Evolutionary conservation across 163 green algal species (phyloP).

Genomic region (Scenedesmus sp.): DNA sequence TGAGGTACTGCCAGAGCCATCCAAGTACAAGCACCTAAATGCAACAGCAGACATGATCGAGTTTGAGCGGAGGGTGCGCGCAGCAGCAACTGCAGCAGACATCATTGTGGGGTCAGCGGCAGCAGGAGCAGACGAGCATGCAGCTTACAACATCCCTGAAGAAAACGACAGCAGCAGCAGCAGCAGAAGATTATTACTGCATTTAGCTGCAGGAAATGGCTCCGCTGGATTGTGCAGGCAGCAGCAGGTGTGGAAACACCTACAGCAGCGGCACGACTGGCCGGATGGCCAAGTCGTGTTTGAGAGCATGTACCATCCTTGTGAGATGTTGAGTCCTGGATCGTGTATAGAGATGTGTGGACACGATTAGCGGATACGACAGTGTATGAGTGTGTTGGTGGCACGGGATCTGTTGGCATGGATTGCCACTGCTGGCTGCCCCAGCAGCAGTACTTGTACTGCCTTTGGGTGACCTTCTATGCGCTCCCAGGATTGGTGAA

Average conservation of each 20-base stretch:
- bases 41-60: neutral
- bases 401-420: too few species aligned
- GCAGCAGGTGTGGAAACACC: neutral
- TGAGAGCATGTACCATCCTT: neutral
- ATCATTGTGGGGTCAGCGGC: neutral
- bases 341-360: neutral
- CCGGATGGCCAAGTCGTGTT: neutral
- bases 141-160: neutral
- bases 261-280: neutral
- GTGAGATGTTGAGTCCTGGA: neutral
- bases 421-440: too few species aligned
- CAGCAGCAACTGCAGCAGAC: neutral
- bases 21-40: neutral
- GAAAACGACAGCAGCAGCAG: neutral
- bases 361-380: neutral
- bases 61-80: neutral
- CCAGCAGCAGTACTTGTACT: too few species aligned
- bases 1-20: neutral
- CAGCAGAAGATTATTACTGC: neutral
- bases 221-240: neutral
- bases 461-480: too few species aligned
- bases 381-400: too few species aligned
- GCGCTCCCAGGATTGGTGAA: too few species aligned
- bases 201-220: neutral
- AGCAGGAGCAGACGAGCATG: neutral